Percentiles rank a stretch among this genome's conserved stretches.
phyloP scores from a whole-genome alignment of 2,329 filamentous ascomycete genomes.

The Microcyclospora tardicrescens region DNA sequence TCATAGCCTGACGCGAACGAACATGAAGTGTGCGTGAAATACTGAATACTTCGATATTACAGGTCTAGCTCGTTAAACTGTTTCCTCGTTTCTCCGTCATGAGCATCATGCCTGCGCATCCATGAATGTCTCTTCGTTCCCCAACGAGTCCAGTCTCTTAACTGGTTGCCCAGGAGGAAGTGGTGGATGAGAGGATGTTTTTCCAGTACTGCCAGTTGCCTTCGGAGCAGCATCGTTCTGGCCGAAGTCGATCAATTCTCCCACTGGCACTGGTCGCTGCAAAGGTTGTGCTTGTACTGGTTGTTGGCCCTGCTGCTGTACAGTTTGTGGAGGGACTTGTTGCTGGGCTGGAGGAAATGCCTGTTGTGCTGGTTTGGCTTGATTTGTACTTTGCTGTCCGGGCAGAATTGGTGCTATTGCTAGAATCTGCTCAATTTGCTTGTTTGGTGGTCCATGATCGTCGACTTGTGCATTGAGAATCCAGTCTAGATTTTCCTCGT shows the following conservation, averaged over 20 bases:
- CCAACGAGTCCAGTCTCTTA: conserved; percentile 26
- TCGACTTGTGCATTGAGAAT: conserved; percentile 78
- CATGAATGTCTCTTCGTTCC: conserved; percentile 34
- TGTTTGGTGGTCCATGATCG: conserved; percentile 45
- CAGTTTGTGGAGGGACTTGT: conserved; percentile 3
- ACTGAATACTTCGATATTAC: too few relatives aligned
- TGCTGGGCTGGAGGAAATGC: conserved; percentile 1
- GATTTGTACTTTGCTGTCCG: conserved; percentile 43
- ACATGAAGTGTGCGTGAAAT: too few relatives aligned
- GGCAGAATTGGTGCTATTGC: conserved; percentile 73
- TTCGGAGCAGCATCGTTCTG: conserved; percentile 26
- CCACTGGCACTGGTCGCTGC: conserved; percentile 11
- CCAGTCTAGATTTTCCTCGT: conserved; percentile 82
- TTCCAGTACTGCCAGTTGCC: conserved; percentile 1
- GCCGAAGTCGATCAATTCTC: conserved; percentile 47
- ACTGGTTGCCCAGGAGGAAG: conserved; percentile 15
- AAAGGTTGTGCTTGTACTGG: conserved; percentile 6
- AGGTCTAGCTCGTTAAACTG: too few relatives aligned
- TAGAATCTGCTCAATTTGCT: conserved; percentile 70
- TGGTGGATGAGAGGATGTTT: conserved; percentile 3
- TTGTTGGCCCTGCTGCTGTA: conserved; percentile 2
- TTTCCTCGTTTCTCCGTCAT: too few relatives aligned
- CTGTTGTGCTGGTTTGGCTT: conserved; percentile 11
- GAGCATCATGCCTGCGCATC: conserved; percentile 29
- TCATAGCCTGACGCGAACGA: too few relatives aligned